Evolutionary conservation across 306 rosid species (phyloP).

Genomic region (Albizia julibrissin): DNA sequence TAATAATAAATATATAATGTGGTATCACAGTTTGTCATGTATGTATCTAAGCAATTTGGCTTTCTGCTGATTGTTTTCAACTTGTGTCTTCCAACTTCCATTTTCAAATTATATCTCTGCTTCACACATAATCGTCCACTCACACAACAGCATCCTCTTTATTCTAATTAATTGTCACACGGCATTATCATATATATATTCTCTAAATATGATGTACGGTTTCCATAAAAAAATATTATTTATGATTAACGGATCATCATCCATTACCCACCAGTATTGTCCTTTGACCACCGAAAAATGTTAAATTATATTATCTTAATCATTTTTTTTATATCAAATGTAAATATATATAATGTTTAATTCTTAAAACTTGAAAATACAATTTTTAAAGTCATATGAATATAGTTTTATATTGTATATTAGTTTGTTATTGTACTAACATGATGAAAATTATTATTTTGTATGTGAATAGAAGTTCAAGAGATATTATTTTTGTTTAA

Average conservation of each 20-base stretch:
- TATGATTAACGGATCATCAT: neutral
- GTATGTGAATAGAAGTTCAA: neutral
- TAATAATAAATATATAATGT: neutral
- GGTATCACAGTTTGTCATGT: neutral
- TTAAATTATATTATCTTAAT: neutral
- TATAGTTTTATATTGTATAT: neutral
- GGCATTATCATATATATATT: neutral
- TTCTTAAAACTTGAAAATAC: neutral
- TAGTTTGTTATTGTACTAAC: neutral
- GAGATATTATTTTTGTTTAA: neutral
- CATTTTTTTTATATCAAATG: neutral
- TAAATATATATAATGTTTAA: neutral
- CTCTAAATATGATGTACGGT: neutral
- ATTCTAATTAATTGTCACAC: neutral
- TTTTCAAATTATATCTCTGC: neutral
- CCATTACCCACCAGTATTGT: neutral
- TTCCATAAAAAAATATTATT: neutral
- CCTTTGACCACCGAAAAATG: neutral
- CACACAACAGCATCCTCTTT: neutral
- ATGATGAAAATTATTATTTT: neutral
- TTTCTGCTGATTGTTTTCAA: neutral
- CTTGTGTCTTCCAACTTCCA: neutral
- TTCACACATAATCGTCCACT: neutral
- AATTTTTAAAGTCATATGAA: neutral
- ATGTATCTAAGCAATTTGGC: neutral